Conservation (phyloP, 2,329 filamentous ascomycete species). For the Xylariaceae sp. region DNA sequence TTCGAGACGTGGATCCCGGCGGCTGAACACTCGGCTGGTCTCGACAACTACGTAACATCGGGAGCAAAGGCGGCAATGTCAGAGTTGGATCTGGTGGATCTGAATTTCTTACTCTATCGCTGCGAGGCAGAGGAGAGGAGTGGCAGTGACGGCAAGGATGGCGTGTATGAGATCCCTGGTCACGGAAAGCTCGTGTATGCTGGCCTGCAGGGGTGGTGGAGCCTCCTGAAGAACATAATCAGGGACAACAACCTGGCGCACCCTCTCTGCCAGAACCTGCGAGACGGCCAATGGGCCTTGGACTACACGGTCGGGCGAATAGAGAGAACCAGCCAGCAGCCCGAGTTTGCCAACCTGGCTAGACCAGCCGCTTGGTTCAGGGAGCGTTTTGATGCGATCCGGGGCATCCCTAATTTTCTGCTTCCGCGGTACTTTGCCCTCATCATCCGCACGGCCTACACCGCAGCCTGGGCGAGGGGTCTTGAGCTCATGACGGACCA, state of each 20-base stretch:
- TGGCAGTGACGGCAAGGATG: slow-evolving; percentile 71
- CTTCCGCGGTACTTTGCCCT: slow-evolving; percentile 91
- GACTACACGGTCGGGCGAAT: slow-evolving; percentile 81
- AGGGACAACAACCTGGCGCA: slow-evolving; percentile 87
- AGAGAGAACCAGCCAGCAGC: slow-evolving; percentile 61
- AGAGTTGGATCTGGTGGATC: slow-evolving; percentile 68
- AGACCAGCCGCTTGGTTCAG: slow-evolving; percentile 72
- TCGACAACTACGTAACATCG: slow-evolving; percentile 82
- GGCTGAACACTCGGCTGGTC: slow-evolving; percentile 73
- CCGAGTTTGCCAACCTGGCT: slow-evolving; percentile 56
- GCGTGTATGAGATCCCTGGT: slow-evolving; percentile 82
- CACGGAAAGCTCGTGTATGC: slow-evolving; percentile 86
- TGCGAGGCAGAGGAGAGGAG: slow-evolving; percentile 85
- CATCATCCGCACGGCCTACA: slow-evolving; percentile 81
- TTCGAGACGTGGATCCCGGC: slow-evolving; percentile 95
- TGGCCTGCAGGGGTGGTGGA: slow-evolving; percentile 99
- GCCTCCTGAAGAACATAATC: slow-evolving; percentile 77
- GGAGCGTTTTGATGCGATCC: slow-evolving; percentile 79
- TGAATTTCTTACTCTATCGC: slow-evolving; percentile 88
- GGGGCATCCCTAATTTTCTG: slow-evolving; percentile 79
- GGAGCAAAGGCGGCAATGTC: slow-evolving; percentile 75
- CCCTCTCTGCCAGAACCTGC: slow-evolving; percentile 85
- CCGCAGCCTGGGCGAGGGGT: slow-evolving; percentile 71
- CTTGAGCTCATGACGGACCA: slow-evolving; percentile 75
- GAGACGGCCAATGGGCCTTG: slow-evolving; percentile 85